A percentile compares a stretch with the other conserved stretches of the same genome.
These are phyloP conservation scores for Rhodotorula taiwanensis DNA, from an alignment of 768 basidiomycete genomes.

Conservation along the genomic window DNA sequence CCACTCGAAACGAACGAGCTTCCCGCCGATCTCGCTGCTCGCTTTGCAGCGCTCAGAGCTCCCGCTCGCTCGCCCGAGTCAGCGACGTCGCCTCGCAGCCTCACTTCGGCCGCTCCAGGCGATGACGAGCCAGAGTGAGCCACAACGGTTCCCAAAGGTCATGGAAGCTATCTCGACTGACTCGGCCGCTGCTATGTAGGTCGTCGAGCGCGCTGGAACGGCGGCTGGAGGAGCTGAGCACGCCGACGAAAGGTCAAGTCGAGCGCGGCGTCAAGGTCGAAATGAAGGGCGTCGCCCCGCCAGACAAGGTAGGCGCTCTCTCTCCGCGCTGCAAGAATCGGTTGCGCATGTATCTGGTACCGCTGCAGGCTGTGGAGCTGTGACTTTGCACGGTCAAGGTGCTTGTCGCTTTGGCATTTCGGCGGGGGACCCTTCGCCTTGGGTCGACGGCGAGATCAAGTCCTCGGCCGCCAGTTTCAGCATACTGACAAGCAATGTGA, in stretches of 20 bases:
- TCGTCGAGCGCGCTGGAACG: neutral
- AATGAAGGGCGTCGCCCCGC: neutral
- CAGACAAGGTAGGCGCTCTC: neutral
- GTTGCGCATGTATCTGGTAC: too few species aligned
- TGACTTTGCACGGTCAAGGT: too few species aligned
- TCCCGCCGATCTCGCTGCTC: neutral
- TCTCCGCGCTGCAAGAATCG: too few species aligned
- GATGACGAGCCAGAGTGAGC: neutral
- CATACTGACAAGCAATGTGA: too few species aligned
- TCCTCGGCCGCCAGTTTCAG: too few species aligned
- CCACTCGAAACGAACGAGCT: neutral
- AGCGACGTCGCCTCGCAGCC: neutral
- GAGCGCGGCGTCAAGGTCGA: neutral
- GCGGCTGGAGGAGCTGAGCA: neutral
- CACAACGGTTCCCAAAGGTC: too few species aligned
- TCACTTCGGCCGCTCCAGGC: neutral
- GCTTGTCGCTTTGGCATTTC: neutral
- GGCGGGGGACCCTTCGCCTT: neutral
- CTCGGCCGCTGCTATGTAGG: too few species aligned
- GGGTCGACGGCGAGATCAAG: too few species aligned
- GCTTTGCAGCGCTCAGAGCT: conserved; percentile 9
- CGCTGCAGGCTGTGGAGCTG: too few species aligned
- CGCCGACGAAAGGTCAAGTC: neutral
- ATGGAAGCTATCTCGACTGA: too few species aligned
- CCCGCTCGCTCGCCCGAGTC: neutral